Evolutionary conservation across 2,329 filamentous ascomycete genomes (phyloP).

Genomic region (Paecilomyces dactylethromorphus): DNA sequence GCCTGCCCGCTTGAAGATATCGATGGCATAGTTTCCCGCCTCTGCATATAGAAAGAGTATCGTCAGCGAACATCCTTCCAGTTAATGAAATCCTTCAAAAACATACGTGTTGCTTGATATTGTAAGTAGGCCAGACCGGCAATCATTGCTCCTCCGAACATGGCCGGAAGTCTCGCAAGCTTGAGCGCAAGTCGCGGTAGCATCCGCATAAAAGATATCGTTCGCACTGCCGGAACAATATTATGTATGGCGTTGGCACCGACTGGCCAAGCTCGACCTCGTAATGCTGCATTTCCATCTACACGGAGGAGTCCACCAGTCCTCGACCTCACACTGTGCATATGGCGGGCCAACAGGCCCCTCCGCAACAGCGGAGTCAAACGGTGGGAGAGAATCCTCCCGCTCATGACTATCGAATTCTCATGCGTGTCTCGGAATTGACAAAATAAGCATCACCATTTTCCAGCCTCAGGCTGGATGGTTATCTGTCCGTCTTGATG

Average conservation of each 20-base stretch:
- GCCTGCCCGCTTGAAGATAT: constrained; percentile 66
- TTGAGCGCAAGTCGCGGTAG: constrained; percentile 88
- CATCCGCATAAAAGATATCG: constrained; percentile 59
- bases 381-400: constrained; percentile 69
- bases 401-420: constrained; percentile 52
- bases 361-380: constrained; percentile 61
- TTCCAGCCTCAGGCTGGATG: neutral
- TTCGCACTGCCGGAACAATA: constrained; percentile 61
- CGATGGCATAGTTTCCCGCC: constrained; percentile 69
- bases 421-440: constrained; percentile 25
- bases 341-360: constrained; percentile 53
- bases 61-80: neutral
- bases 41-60: constrained; percentile 37
- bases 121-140: constrained; percentile 87
- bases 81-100: constrained; percentile 1
- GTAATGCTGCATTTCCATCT: constrained; percentile 56
- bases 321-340: constrained; percentile 55
- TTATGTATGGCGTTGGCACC: constrained; percentile 70
- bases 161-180: constrained; percentile 77
- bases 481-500: neutral
- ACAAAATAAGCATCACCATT: neutral
- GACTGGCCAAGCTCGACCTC: constrained; percentile 66
- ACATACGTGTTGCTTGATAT: constrained; percentile 84
- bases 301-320: constrained; percentile 63
- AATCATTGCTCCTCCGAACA: constrained; percentile 83